Conservation (phyloP, 116 monocot genomes). For the Papilionanthe hybrid region DNA sequence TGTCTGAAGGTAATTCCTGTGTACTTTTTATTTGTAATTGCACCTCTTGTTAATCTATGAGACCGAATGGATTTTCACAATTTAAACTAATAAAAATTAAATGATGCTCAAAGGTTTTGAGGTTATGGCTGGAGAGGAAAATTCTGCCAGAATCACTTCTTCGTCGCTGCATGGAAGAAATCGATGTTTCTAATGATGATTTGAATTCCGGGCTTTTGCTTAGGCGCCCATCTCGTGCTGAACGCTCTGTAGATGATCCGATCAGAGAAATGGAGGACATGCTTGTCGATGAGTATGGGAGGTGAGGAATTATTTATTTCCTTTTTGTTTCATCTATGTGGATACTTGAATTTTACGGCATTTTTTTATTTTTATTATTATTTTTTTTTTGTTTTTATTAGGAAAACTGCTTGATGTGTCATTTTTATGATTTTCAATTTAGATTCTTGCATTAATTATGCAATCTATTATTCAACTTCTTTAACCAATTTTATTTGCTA, state of each 20-base stretch:
- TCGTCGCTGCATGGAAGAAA: conserved; percentile 67
- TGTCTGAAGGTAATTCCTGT: conserved; percentile 69
- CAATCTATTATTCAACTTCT: neutral
- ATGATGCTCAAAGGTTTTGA: conserved; percentile 53
- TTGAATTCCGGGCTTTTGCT: conserved; percentile 37
- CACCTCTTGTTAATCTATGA: neutral
- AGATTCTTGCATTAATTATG: neutral
- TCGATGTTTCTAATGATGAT: conserved; percentile 75
- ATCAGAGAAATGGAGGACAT: conserved; percentile 96
- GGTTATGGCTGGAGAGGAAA: conserved; percentile 86
- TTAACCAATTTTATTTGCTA: neutral
- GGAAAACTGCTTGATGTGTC: neutral
- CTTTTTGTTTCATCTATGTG: neutral
- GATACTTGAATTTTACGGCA: neutral
- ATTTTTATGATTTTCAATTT: neutral
- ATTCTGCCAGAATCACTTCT: conserved; percentile 80
- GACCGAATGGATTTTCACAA: neutral
- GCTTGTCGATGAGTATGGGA: conserved; percentile 98
- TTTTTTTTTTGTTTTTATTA: neutral
- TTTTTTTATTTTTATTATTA: neutral
- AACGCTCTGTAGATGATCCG: conserved; percentile 92
- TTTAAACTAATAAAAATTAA: conserved; percentile 3
- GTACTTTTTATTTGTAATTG: neutral
- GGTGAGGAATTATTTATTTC: conserved; percentile 28
- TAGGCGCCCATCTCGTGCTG: conserved; percentile 79